These are phyloP conservation scores for Aphanomyces invadans DNA, from an alignment of 352 stramenopile genomes.

Conservation along the genomic window DNA sequence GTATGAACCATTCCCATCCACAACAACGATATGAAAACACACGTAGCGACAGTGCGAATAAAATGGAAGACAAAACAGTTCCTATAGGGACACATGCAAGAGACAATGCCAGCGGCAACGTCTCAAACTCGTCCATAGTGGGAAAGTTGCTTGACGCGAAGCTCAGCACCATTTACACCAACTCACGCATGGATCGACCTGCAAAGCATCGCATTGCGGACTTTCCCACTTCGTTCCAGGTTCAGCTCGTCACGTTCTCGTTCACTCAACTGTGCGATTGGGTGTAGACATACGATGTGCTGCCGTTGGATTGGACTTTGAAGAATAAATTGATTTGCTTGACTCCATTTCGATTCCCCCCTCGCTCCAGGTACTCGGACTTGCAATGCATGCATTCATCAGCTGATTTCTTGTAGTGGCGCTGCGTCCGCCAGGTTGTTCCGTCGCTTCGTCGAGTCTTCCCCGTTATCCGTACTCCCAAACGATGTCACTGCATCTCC, in stretches of 20 bases:
- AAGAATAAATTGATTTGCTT: constrained; percentile 6
- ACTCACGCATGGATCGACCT: constrained; percentile 1
- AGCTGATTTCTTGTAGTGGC: not conserved
- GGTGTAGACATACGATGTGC: not conserved
- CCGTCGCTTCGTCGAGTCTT: not conserved
- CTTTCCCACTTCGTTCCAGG: not conserved
- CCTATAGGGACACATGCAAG: too few relatives aligned
- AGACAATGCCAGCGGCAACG: too few relatives aligned
- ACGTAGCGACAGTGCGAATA: not conserved
- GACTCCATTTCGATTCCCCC: constrained; percentile 8
- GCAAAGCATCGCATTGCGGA: not conserved
- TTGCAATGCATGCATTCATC: not conserved
- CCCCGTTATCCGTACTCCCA: not conserved
- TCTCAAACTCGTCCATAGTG: not conserved
- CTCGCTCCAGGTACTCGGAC: not conserved
- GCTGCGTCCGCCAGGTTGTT: not conserved
- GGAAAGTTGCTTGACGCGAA: constrained; percentile 1
- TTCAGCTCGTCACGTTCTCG: not conserved
- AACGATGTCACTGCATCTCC: not conserved
- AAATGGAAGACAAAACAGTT: too few relatives aligned
- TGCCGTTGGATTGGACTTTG: constrained; percentile 15
- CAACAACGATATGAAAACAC: not conserved
- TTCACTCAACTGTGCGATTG: not conserved
- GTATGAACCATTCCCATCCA: not conserved
- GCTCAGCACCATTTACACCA: constrained; percentile 13